Base-by-base conservation (phyloP, 1,284 basidiomycete species). In the Peniophora sp. region DNA sequence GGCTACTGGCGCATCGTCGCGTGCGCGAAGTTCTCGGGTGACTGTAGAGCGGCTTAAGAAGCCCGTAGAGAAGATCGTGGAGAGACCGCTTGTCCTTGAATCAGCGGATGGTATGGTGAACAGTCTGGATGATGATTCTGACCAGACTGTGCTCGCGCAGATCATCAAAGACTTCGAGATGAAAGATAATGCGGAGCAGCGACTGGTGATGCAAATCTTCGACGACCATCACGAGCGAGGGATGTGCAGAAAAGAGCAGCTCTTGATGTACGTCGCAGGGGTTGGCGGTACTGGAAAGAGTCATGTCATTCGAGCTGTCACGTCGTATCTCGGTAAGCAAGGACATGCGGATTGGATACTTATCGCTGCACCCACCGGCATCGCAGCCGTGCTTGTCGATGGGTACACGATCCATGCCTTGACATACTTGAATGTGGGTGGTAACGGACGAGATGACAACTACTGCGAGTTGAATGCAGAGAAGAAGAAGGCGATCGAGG, bases 271-370 rank as follows among this genome's bases (percentile, higher is more conserved):
- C 17, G 47, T 58, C 3, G 43, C 51, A 1, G 57, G 57, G 0
- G 54, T 58, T 0, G 57, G 57, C 0, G 57, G 57, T 11, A 57
- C 57, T 0, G 57, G 57, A 0, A 58, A 58, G 34, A 51, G 51
- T 2, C 51, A 58, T 36, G 51, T 58, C 0, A 51, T 57, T 9
- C 46, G 50, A 1, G 51, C 57, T 5, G 42, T 58, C n/a, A 45
- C 22, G 1, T 48, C 47, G 20, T 42, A 42, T 20, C 47, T 53
- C 17, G 20, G 35, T 0, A 12, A 50, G 3, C 50, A 48, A 3
- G 32, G 27, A 8, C n/a, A 42, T 1, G 9, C 24, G 2, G 18
- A 24, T 1, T 6, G 27, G 1, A 17, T 57, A 1, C 15, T 57
- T 8, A 35, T 50, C 0, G 48, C 36, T 14, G 55, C 53, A 3